Percentiles rank a stretch among this genome's conserved stretches.
These are phyloP conservation scores for Angomonas ambiguus DNA, from an alignment of 208 protist genomes.

Conservation along the genomic window DNA sequence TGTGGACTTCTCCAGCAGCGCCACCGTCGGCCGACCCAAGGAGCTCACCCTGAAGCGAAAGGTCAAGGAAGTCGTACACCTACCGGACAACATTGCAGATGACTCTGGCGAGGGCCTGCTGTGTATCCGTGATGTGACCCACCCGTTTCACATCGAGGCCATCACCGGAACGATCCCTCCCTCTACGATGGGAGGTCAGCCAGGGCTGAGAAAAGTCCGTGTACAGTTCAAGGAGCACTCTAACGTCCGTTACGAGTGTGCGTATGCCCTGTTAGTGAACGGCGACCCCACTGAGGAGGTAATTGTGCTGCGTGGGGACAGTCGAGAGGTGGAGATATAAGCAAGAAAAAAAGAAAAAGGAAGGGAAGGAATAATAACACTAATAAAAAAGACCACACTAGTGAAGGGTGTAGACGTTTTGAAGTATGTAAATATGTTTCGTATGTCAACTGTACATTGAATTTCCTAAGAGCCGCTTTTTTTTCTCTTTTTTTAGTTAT, in stretches of 20 bases:
- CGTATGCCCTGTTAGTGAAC: conserved; percentile 53
- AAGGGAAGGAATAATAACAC: not conserved
- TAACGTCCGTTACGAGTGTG: conserved; percentile 65
- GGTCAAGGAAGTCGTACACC: conserved; percentile 36
- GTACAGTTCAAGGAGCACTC: conserved; percentile 61
- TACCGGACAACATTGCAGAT: conserved; percentile 28
- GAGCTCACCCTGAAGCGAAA: conserved; percentile 22
- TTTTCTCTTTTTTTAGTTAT: not conserved
- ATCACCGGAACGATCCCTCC: conserved; percentile 47
- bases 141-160: conserved; percentile 48
- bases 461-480: too few relatives aligned
- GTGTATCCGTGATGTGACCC: conserved; percentile 30
- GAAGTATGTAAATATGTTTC: conserved; percentile 11
- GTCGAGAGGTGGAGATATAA: conserved; percentile 77
- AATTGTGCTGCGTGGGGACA: conserved; percentile 67
- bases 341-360: not conserved
- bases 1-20: not conserved
- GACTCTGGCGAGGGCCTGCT: conserved; percentile 19
- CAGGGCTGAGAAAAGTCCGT: conserved; percentile 33
- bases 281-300: conserved; percentile 23
- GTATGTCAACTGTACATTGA: not conserved
- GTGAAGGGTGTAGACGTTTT: not conserved
- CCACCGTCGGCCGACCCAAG: not conserved
- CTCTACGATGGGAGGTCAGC: conserved; percentile 63
- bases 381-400: not conserved